These are phyloP conservation scores for Xylariaceae sp. DNA, from an alignment of 2,329 filamentous ascomycete genomes.

Conservation along the genomic window DNA sequence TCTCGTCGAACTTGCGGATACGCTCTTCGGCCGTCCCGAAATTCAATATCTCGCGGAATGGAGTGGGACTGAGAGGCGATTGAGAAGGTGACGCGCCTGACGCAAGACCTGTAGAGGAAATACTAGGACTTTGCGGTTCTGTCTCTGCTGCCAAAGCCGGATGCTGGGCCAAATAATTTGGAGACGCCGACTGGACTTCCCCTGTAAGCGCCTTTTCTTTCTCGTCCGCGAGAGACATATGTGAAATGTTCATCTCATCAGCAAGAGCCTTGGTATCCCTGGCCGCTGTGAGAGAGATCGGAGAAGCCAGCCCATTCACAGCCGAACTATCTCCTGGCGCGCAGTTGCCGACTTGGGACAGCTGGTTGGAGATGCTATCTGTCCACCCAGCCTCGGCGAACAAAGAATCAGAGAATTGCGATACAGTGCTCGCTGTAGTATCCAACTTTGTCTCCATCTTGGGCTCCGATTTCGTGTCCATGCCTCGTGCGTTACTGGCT, in stretches of 20 bases:
- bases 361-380: constrained; percentile 32
- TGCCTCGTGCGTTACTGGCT: neutral
- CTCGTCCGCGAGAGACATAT: constrained; percentile 42
- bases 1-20: constrained; percentile 67
- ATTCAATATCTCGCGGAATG: constrained; percentile 73
- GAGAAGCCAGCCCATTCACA: constrained; percentile 40
- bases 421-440: constrained; percentile 2
- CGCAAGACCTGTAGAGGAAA: neutral
- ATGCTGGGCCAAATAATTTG: constrained; percentile 36
- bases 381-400: constrained; percentile 17
- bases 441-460: neutral
- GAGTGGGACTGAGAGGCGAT: constrained; percentile 27
- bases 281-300: constrained; percentile 37
- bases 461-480: neutral
- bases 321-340: constrained; percentile 26
- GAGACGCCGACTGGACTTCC: constrained; percentile 28
- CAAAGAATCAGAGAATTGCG: constrained; percentile 11
- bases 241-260: constrained; percentile 22
- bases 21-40: constrained; percentile 62
- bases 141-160: constrained; percentile 19
- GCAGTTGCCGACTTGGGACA: constrained; percentile 36
- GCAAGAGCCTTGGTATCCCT: constrained; percentile 19
- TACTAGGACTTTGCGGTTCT: neutral
- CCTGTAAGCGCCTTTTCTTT: constrained; percentile 30
- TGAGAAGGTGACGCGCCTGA: constrained; percentile 3